Conservation (phyloP, 1,284 basidiomycete species). For the Peniophora sp. region DNA sequence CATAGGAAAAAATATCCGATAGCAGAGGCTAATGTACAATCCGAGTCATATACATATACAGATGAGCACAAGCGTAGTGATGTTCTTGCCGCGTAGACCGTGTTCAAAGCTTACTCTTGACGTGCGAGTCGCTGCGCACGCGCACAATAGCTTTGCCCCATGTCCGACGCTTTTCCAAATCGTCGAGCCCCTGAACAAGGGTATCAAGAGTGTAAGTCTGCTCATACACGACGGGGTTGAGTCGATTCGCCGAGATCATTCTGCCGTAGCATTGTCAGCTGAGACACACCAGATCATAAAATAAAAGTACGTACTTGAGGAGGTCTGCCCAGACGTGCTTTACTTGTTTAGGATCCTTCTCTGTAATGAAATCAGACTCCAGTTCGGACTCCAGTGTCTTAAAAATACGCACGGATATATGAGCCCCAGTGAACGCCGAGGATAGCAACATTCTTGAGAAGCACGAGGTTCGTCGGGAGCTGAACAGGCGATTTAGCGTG, state of each 20-base stretch:
- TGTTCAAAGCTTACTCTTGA: too few species aligned
- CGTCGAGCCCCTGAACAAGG: slow-evolving; percentile 58
- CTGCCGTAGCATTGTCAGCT: slow-evolving; percentile 26
- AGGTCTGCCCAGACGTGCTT: slow-evolving; percentile 71
- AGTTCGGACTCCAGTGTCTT: neutral
- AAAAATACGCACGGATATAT: slow-evolving; percentile 48
- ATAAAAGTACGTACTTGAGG: slow-evolving; percentile 42
- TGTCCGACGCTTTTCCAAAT: slow-evolving; percentile 75
- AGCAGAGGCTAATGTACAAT: too few species aligned
- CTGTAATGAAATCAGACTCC: slow-evolving; percentile 32
- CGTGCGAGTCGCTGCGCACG: slow-evolving; percentile 28
- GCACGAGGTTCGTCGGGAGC: slow-evolving; percentile 82
- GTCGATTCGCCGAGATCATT: slow-evolving; percentile 58
- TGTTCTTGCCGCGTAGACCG: too few species aligned
- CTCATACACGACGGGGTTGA: slow-evolving; percentile 70
- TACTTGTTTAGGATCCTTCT: slow-evolving; percentile 60
- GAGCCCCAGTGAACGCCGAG: slow-evolving; percentile 84
- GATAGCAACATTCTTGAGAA: slow-evolving; percentile 82
- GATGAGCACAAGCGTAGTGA: too few species aligned
- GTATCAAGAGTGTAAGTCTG: slow-evolving; percentile 58
- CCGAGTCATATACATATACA: too few species aligned
- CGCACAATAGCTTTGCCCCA: slow-evolving; percentile 88
- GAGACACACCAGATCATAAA: slow-evolving; percentile 1
- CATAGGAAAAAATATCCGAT: too few species aligned
- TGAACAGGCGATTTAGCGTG: slow-evolving; percentile 20